A percentile compares a stretch with the other conserved stretches of the same genome.
Evolutionary conservation across 2,329 filamentous ascomycete species (phyloP).

Genomic region (Colletotrichum limetticola): DNA sequence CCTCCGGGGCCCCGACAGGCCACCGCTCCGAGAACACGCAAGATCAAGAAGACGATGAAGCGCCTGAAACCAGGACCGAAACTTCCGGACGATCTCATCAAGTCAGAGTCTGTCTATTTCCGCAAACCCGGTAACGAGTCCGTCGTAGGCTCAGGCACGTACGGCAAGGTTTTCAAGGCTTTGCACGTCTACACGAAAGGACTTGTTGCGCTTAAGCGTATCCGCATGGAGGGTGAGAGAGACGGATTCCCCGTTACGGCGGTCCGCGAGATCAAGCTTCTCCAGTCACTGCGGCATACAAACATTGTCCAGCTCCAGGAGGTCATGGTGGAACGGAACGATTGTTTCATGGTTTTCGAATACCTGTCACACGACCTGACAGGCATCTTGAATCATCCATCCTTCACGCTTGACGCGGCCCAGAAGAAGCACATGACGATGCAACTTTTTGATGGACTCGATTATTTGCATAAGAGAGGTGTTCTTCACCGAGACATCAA

Average conservation of each 20-base stretch:
- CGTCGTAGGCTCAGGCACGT: conserved; percentile 94
- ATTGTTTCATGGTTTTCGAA: conserved; percentile 99
- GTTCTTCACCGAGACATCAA: conserved; percentile 98
- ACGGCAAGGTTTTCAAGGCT: conserved; percentile 96
- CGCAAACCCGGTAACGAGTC: conserved; percentile 98
- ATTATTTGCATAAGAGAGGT: conserved; percentile 92
- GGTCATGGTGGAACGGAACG: conserved; percentile 98
- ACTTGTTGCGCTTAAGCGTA: conserved; percentile 87
- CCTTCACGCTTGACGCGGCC: conserved; percentile 83
- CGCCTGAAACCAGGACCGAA: conserved; percentile 77
- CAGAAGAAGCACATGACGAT: conserved; percentile 94
- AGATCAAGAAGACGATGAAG: conserved; percentile 75
- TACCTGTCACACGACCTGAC: conserved; percentile 97
- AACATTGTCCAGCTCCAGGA: conserved; percentile 88
- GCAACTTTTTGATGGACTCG: conserved; percentile 92
- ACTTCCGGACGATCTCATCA: conserved; percentile 76
- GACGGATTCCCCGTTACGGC: conserved; percentile 94
- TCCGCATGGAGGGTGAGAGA: conserved; percentile 91
- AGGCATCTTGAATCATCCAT: conserved; percentile 92
- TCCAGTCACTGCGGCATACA: conserved; percentile 85
- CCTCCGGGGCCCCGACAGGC: conserved; percentile 48
- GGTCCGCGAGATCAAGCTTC: conserved; percentile 88
- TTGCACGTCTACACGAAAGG: conserved; percentile 90
- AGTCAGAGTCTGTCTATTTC: conserved; percentile 91
- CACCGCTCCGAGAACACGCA: conserved; percentile 63